Percentiles rank a stretch among this genome's conserved stretches.
Conservation (phyloP, 192 early-diverging fungal species). For the Glomus cerebriforme region DNA sequence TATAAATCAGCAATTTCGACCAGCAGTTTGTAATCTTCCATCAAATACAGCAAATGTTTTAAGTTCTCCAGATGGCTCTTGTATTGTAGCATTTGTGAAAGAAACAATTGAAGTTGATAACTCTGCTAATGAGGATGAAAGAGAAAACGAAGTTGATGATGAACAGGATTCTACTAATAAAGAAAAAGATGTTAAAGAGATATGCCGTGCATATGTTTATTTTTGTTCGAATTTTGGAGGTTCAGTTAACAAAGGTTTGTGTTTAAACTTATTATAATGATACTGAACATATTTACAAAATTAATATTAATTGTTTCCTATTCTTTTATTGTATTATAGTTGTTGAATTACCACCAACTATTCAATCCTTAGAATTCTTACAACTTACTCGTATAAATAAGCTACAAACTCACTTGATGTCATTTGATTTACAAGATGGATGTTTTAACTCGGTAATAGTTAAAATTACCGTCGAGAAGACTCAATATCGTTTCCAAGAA, state of each 20-base stretch:
- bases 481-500: conserved; percentile 16
- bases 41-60: not conserved
- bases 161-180: not conserved
- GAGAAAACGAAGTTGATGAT: not conserved
- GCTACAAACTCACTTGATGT: not conserved
- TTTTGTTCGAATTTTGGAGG: conserved; percentile 2
- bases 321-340: not conserved
- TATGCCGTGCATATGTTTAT: conserved; percentile 10
- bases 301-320: not conserved
- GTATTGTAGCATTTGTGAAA: conserved; percentile 17
- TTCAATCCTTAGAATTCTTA: not conserved
- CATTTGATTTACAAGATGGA: conserved; percentile 10
- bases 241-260: not conserved
- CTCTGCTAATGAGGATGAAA: not conserved
- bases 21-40: not conserved
- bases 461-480: conserved; percentile 18
- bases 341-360: not conserved
- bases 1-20: not conserved
- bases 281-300: not conserved
- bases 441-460: not conserved
- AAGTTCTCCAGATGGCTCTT: conserved; percentile 9
- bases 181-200: not conserved
- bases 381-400: conserved; percentile 11
- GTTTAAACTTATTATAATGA: not conserved
- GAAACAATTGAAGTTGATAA: not conserved